Evolutionary conservation across 2,329 filamentous ascomycete genomes (phyloP).

Genomic region (Ceratocystis huliohia): DNA sequence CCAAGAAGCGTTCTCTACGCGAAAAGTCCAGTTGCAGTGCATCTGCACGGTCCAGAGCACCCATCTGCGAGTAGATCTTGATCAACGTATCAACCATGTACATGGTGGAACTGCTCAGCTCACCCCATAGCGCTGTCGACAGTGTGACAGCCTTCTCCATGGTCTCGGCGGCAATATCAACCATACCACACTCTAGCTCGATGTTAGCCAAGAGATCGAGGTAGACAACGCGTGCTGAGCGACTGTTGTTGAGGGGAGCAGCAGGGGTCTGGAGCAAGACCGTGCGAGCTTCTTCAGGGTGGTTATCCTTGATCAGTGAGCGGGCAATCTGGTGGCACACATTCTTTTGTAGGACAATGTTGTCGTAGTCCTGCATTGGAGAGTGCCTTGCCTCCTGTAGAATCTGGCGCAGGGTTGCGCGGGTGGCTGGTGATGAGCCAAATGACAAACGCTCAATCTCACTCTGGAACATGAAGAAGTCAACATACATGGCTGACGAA

Average conservation of each 20-base stretch:
- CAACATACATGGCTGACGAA: constrained; percentile 12
- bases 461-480: constrained; percentile 20
- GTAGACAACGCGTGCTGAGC: constrained; percentile 18
- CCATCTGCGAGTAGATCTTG: constrained; percentile 20
- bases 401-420: constrained; percentile 13
- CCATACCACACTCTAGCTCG: constrained; percentile 16
- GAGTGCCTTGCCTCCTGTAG: constrained; percentile 12
- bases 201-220: constrained; percentile 20
- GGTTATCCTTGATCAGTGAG: constrained; percentile 18
- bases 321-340: constrained; percentile 18
- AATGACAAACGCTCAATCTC: constrained; percentile 19
- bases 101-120: constrained; percentile 19
- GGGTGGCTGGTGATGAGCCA: constrained; percentile 16
- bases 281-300: constrained; percentile 15
- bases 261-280: constrained; percentile 15
- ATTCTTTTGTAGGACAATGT: constrained; percentile 18
- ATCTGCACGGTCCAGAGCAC: constrained; percentile 12
- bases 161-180: constrained; percentile 13
- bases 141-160: constrained; percentile 19
- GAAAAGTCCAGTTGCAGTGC: constrained; percentile 9
- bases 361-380: constrained; percentile 14
- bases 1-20: constrained; percentile 16
- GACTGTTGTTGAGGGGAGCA: constrained; percentile 17
- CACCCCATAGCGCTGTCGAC: constrained; percentile 17
- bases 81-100: constrained; percentile 19